A percentile compares a stretch with the other conserved stretches of the same genome.
These are phyloP conservation scores for Melampsora larici-populina DNA, from an alignment of 1,284 basidiomycete species.

Conservation along the genomic window DNA sequence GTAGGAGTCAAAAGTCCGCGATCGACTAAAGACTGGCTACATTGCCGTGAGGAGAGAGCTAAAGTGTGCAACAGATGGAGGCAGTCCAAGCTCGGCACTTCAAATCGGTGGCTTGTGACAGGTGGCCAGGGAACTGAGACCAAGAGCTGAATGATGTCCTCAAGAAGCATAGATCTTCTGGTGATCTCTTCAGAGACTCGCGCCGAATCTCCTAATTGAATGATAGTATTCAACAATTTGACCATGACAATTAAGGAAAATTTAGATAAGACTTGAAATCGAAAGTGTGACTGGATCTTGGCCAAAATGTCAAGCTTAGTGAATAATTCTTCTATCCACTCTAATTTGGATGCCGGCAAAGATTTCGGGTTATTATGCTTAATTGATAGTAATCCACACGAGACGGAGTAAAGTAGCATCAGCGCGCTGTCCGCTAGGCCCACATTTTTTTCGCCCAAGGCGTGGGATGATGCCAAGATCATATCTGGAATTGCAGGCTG, in stretches of 20 bases:
- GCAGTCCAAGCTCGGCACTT: slow-evolving; percentile 18
- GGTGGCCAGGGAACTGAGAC: slow-evolving; percentile 41
- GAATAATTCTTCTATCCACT: slow-evolving; percentile 36
- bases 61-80: slow-evolving; percentile 28
- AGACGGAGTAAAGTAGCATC: slow-evolving; percentile 20
- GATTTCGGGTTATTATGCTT: slow-evolving; percentile 9
- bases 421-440: slow-evolving; percentile 24
- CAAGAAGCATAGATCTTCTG: slow-evolving; percentile 25
- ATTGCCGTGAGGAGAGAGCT: slow-evolving; percentile 22
- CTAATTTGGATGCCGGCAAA: slow-evolving; percentile 12
- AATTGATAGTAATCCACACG: background rate
- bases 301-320: slow-evolving; percentile 20
- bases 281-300: slow-evolving; percentile 30
- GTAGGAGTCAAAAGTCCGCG: slow-evolving; percentile 38
- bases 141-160: slow-evolving; percentile 27
- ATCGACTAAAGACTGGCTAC: slow-evolving; percentile 35
- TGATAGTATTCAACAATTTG: slow-evolving; percentile 19
- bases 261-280: slow-evolving; percentile 24
- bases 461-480: slow-evolving; percentile 27
- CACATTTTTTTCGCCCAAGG: slow-evolving; percentile 31
- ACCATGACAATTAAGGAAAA: slow-evolving; percentile 15
- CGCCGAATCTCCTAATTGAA: slow-evolving; percentile 17
- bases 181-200: slow-evolving; percentile 36
- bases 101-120: background rate
- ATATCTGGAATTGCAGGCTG: slow-evolving; percentile 23